Evolutionary conservation across 2,329 filamentous ascomycete genomes (phyloP).

Genomic region (Hypoxylon sp.): DNA sequence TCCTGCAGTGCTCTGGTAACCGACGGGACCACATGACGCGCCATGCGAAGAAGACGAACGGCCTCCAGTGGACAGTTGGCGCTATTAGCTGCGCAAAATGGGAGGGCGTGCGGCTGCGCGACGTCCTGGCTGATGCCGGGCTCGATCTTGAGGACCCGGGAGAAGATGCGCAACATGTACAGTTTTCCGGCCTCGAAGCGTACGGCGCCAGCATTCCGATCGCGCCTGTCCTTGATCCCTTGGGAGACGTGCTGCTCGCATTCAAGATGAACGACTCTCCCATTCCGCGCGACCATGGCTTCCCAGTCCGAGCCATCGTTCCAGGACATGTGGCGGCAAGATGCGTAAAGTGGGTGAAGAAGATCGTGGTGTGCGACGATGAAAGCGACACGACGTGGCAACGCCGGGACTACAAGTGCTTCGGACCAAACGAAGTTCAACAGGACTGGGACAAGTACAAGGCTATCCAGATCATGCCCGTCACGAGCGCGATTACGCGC

Average conservation of each 20-base stretch:
- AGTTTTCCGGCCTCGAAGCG: constrained; percentile 65
- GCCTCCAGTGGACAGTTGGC: constrained; percentile 57
- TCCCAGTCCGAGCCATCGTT: constrained; percentile 67
- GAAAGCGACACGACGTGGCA: constrained; percentile 73
- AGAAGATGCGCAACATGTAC: constrained; percentile 45
- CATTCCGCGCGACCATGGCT: constrained; percentile 71
- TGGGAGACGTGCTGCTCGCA: constrained; percentile 70
- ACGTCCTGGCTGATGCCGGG: constrained; percentile 54
- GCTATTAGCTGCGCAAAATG: constrained; percentile 57
- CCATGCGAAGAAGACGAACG: constrained; percentile 53
- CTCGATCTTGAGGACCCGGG: constrained; percentile 42
- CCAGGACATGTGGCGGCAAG: constrained; percentile 72
- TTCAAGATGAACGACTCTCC: constrained; percentile 72
- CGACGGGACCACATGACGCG: constrained; percentile 55
- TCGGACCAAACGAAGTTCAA: constrained; percentile 67
- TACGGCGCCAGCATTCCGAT: constrained; percentile 70
- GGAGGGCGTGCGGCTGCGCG: constrained; percentile 55
- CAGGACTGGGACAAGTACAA: constrained; percentile 69
- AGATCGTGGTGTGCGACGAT: constrained; percentile 69
- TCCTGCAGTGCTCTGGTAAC: constrained; percentile 59
- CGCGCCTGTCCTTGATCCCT: constrained; percentile 63
- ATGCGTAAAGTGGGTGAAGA: constrained; percentile 73
- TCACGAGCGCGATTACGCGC: constrained; percentile 70
- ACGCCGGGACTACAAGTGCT: constrained; percentile 72
- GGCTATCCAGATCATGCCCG: constrained; percentile 72